Base-by-base conservation (phyloP, 148 eudicot species). In the Arctostaphylos glauca region DNA sequence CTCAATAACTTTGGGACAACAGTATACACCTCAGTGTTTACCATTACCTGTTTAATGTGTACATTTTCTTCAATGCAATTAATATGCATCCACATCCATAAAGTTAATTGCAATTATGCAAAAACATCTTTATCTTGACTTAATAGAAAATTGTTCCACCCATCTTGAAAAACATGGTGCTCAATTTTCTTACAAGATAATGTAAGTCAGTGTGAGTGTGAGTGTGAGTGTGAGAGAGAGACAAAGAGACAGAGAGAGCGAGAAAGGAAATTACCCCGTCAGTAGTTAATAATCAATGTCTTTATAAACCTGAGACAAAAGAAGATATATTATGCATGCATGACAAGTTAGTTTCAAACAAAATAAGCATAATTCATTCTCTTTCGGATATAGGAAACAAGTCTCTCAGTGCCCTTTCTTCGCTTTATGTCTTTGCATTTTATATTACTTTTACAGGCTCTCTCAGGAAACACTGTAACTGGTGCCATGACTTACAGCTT, bases 401-500 rank as follows among this genome's bases (percentile, higher is more conserved):
- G 38, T 31, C 38, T 31, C 38, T 31, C 38, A 31, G 38, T 0
- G 38, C 0, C 1, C 38, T 31, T 31, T 31, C 38, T 31, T 31
- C 38, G 0, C 38, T 72, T 46, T 18, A 72, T 6, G 5, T 72
- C 50, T 72, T 6, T 43, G 52, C n/a, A 72, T 44, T 71, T 72
- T 46, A 46, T 18, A 6, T 31, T 38, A 74, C 80, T 66, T 74
- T 16, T 66, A 50, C 80, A 91, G 96, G 96, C 91, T 62, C 82
- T 81, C 46, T n/a, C 87, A 14, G 86, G 86, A 23, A 58, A 49
- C 70, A 41, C 31, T 47, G 50, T 83, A 79, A 83, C 85, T 23
- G 91, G 91, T 78, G 89, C 89, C 48, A 55, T 89, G 86, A 87
- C 91, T 9, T 87, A 81, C 83, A 89, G 91, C 86, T 89, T 89